Percentiles rank a stretch among this genome's conserved stretches.
These are phyloP conservation scores for Backusella tarrabulga DNA, from an alignment of 192 early-diverging fungal genomes.

Conservation along the genomic window DNA sequence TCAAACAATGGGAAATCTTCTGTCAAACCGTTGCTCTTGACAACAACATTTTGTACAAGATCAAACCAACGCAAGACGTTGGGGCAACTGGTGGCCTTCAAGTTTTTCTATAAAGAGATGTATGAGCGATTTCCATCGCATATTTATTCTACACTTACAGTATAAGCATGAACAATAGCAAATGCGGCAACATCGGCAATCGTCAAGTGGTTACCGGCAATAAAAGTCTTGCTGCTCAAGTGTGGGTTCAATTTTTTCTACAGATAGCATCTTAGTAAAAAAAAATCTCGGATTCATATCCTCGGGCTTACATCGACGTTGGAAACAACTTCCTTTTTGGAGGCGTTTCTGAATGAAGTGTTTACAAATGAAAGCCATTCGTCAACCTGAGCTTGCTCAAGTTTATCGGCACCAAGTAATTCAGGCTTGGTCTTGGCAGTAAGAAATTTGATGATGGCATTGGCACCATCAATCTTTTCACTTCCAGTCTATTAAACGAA, in stretches of 20 bases:
- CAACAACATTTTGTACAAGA: conserved; percentile 69
- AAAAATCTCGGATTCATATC: neutral
- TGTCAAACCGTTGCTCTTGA: conserved; percentile 37
- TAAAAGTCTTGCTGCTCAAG: conserved; percentile 61
- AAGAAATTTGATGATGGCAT: conserved; percentile 32
- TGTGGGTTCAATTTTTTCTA: conserved; percentile 48
- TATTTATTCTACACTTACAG: conserved; percentile 22
- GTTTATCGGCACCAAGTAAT: conserved; percentile 20
- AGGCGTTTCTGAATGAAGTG: conserved; percentile 12
- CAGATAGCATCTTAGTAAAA: neutral
- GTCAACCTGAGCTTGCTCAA: conserved; percentile 35
- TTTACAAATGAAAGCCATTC: conserved; percentile 29
- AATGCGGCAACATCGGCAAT: conserved; percentile 69
- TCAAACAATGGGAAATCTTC: conserved; percentile 41
- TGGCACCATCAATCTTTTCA: conserved; percentile 17
- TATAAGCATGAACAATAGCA: conserved; percentile 60
- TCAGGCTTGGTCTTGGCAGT: conserved; percentile 22
- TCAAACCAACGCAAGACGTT: conserved; percentile 79
- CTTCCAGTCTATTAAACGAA: conserved; percentile 1
- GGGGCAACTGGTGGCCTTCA: conserved; percentile 41
- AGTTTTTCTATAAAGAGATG: conserved; percentile 5
- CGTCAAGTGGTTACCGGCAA: conserved; percentile 62
- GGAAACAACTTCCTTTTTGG: conserved; percentile 29
- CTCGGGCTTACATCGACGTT: conserved; percentile 8
- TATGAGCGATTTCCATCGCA: no score